Evolutionary conservation across 2,329 filamentous ascomycete genomes (phyloP).

Genomic region (Aspergillus tubingensis): DNA sequence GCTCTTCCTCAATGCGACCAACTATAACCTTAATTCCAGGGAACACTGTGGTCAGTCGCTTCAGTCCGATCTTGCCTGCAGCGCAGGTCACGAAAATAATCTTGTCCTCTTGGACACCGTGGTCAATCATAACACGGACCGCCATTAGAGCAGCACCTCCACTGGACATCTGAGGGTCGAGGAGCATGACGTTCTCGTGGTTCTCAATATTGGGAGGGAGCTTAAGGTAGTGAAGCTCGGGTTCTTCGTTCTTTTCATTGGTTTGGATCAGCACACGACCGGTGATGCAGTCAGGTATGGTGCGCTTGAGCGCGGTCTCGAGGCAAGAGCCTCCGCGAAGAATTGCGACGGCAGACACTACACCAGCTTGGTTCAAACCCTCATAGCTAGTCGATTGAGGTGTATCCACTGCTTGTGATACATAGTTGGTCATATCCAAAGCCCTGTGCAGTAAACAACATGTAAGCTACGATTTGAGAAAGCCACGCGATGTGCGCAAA

Average conservation of each 20-base stretch:
- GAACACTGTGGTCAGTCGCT: conserved; percentile 84
- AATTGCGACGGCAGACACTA: conserved; percentile 82
- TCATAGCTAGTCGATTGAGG: conserved; percentile 69
- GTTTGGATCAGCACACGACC: conserved; percentile 91
- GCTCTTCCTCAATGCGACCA: conserved; percentile 76
- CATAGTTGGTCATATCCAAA: conserved; percentile 74
- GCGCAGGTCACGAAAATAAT: conserved; percentile 95
- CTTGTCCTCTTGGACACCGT: conserved; percentile 78
- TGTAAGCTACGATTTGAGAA: conserved; percentile 5
- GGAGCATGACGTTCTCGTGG: conserved; percentile 78
- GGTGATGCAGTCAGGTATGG: conserved; percentile 88
- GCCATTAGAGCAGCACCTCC: conserved; percentile 89
- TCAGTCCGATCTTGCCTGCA: conserved; percentile 79
- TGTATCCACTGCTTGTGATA: conserved; percentile 65
- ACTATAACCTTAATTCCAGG: conserved; percentile 85
- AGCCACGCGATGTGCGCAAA: background rate
- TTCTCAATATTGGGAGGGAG: conserved; percentile 71
- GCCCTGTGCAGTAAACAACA: conserved; percentile 54
- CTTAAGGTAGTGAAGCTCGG: conserved; percentile 86
- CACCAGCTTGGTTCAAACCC: conserved; percentile 70
- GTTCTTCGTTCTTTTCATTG: conserved; percentile 79
- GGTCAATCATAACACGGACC: conserved; percentile 90
- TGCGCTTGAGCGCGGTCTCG: conserved; percentile 82
- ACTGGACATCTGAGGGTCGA: conserved; percentile 93
- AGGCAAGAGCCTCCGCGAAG: conserved; percentile 86